Evolutionary conservation across 352 stramenopile species (phyloP), one percentile per base, ranked within the genome.

Genomic region (Phytophthora europaea): DNA sequence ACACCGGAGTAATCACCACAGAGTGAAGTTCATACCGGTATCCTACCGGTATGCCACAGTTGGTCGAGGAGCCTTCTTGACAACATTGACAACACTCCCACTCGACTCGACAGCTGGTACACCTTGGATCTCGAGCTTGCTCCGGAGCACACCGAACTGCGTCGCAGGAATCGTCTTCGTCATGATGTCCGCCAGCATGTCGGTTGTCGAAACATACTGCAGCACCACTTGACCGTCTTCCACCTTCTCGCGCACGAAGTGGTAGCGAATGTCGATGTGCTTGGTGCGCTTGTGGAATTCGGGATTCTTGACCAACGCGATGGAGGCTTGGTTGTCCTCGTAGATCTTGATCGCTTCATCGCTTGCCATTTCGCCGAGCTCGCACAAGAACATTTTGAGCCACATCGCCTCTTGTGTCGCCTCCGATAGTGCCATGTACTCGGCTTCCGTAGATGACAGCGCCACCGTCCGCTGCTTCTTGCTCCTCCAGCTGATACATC

Each of bases 311-410:
- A 58, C 66, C 45, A 73, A 58, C 6, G 66, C 58, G 26, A 73
- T 67, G 48, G 47, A 67, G 23, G 50, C 57, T 58, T 78, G 58
- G 26, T 78, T 73, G 51, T 74, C 65, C 38, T 78, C 65, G 26
- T 76, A 72, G 28, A 73, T 76, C 45, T 60, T 62, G 33, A 67
- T 20, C 3, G 53, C 40, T 16, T n/a, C 63, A 71, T 65, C 33
- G n/a, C n/a, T n/a, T n/a, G n/a, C n/a, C n/a, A n/a, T n/a, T n/a
- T 72, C 47, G 59, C 56, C 55, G 38, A 65, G 23, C 15, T 67
- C 66, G 15, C 53, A 60, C 40, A 74, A 45, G 31, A 74, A 69
- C n/a, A 31, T 54, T 33, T 69, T 69, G 52, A 78, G 34, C 70
- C 70, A 76, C 0, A 78, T 18, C 2, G 70, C 54, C 31, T 69